Percentiles rank a stretch among this genome's conserved stretches.
phyloP scores from a whole-genome alignment of 768 basidiomycete species.

The Tricholoma furcatifolium region DNA sequence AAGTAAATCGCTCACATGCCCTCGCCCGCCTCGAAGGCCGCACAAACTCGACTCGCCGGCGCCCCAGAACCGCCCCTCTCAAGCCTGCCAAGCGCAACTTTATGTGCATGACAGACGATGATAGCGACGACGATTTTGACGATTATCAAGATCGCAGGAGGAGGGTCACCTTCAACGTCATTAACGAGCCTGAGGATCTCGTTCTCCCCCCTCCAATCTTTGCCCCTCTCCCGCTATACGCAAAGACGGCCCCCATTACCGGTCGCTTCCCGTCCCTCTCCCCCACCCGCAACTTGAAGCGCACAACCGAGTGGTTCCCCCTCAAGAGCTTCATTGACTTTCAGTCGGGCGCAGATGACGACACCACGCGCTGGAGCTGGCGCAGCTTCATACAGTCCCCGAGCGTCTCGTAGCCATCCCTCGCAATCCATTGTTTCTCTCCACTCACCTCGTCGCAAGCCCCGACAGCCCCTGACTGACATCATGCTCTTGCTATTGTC shows the following conservation, averaged over 20 bases:
- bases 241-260: slow-evolving; percentile 10
- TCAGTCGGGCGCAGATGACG: slow-evolving; percentile 36
- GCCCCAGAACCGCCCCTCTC: slow-evolving; percentile 6
- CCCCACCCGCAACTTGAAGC: slow-evolving; percentile 14
- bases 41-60: slow-evolving; percentile 19
- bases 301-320: slow-evolving; percentile 50
- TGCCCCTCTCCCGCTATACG: slow-evolving; percentile 11
- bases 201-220: slow-evolving; percentile 26
- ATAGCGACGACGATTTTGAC: slow-evolving; percentile 43
- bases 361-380: slow-evolving; percentile 50
- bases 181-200: slow-evolving; percentile 37
- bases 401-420: slow-evolving; percentile 26
- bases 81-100: slow-evolving; percentile 42
- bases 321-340: slow-evolving; percentile 68
- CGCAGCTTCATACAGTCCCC: slow-evolving; percentile 64
- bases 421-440: neutral
- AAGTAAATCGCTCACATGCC: slow-evolving; percentile 53
- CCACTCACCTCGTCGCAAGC: neutral
- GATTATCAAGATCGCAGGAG: slow-evolving; percentile 21
- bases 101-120: slow-evolving; percentile 70
- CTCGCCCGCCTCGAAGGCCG: slow-evolving; percentile 67
- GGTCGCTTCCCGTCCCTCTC: slow-evolving; percentile 14
- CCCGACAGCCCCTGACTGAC: slow-evolving; percentile 1
- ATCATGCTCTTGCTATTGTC: neutral
- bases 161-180: slow-evolving; percentile 16